phyloP scores from a whole-genome alignment of 1,284 basidiomycete genomes.

The Amylostereum chailletii region DNA sequence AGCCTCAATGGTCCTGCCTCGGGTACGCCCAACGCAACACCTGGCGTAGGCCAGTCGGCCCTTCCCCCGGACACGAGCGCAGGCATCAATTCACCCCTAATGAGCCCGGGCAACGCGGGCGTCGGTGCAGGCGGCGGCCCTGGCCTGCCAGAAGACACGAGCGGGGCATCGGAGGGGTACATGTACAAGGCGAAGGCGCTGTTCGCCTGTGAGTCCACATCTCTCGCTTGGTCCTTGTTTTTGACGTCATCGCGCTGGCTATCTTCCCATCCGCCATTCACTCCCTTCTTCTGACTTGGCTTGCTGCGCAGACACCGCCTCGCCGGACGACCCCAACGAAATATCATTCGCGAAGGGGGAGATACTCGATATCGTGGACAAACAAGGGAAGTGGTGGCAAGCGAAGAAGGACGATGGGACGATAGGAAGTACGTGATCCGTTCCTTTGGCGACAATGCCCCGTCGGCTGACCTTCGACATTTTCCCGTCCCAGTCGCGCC shows the following conservation, averaged over 20 bases:
- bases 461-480: slow-evolving; percentile 12
- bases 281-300: slow-evolving; percentile 9
- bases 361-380: slow-evolving; percentile 90
- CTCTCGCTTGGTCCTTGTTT: background rate
- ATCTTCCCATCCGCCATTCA: slow-evolving; percentile 3
- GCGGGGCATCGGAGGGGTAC: slow-evolving; percentile 30
- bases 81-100: slow-evolving; percentile 53
- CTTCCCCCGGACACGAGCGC: slow-evolving; percentile 16
- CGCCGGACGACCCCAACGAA: slow-evolving; percentile 92
- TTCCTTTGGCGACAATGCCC: background rate
- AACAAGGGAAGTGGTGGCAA: slow-evolving; percentile 94
- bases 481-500: slow-evolving; percentile 50
- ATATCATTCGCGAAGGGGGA: slow-evolving; percentile 93
- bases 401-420: slow-evolving; percentile 79
- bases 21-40: background rate
- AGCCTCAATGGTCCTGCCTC: slow-evolving; percentile 32
- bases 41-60: background rate
- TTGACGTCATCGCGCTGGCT: background rate
- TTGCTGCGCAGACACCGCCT: slow-evolving; percentile 64
- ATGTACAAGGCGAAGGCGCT: slow-evolving; percentile 78
- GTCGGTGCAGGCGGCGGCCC: slow-evolving; percentile 44
- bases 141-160: slow-evolving; percentile 13
- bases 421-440: slow-evolving; percentile 55
- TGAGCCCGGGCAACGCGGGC: slow-evolving; percentile 44
- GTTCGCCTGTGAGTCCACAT: slow-evolving; percentile 66